Conservation (phyloP, 257 asterid species). For the Anisodus acutangulus region DNA sequence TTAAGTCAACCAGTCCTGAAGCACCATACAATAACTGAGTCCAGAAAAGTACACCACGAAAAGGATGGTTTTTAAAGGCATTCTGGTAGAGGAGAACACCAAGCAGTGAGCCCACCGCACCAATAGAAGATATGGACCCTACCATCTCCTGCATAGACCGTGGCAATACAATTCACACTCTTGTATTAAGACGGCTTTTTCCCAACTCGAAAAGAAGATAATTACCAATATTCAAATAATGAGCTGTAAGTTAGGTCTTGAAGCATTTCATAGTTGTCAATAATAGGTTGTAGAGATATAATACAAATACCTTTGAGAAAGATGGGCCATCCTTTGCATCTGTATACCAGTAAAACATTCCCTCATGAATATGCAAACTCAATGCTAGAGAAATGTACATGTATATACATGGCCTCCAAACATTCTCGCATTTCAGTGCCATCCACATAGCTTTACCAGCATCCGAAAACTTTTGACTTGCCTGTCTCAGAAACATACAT, state of each 20-base stretch:
- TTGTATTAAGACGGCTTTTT: background rate
- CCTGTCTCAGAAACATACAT: conserved; percentile 38
- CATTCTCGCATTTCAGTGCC: conserved; percentile 57
- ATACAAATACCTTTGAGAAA: conserved; percentile 59
- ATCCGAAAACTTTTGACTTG: conserved; percentile 46
- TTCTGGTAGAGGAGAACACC: conserved; percentile 82
- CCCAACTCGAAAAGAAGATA: background rate
- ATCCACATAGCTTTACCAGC: conserved; percentile 58
- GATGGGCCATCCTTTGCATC: conserved; percentile 71
- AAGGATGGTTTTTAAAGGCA: conserved; percentile 62
- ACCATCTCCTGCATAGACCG: conserved; percentile 61
- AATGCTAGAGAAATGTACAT: conserved; percentile 71
- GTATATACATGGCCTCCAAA: conserved; percentile 75
- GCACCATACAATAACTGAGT: conserved; percentile 60
- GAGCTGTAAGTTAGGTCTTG: background rate
- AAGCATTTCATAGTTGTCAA: conserved; percentile 15
- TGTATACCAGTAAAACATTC: conserved; percentile 77
- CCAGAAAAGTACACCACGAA: conserved; percentile 53
- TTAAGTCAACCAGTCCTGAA: conserved; percentile 68
- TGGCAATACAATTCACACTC: background rate
- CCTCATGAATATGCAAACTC: conserved; percentile 77
- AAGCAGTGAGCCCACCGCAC: conserved; percentile 72
- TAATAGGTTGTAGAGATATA: conserved; percentile 14
- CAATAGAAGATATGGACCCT: conserved; percentile 70
- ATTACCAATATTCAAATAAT: conserved; percentile 3